These are phyloP conservation scores for Fusarium torulosum DNA, from an alignment of 2,329 filamentous ascomycete species.

Conservation along the genomic window DNA sequence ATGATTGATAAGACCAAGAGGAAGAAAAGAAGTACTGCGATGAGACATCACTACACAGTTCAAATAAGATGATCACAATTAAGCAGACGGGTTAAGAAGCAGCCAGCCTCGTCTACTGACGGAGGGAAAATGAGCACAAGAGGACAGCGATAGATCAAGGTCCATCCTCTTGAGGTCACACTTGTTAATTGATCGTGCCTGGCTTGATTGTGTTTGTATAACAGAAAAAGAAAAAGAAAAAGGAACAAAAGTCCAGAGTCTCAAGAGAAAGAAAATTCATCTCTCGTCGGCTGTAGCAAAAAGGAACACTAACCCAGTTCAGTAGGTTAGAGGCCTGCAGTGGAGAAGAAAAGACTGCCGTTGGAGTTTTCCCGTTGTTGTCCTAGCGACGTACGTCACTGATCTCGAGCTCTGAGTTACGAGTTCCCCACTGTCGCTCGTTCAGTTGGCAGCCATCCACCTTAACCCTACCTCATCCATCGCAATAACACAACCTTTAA, in stretches of 20 bases:
- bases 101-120: slow-evolving; percentile 13
- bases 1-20: slow-evolving; percentile 2
- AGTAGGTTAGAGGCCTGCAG: slow-evolving; percentile 13
- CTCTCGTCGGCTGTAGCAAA: slow-evolving; percentile 23
- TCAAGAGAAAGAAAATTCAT: slow-evolving; percentile 29
- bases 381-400: slow-evolving; percentile 50
- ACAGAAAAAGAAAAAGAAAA: slow-evolving; percentile 6
- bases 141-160: not conserved
- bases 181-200: slow-evolving; percentile 13
- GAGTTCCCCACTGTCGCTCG: slow-evolving; percentile 13
- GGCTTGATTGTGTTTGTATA: slow-evolving; percentile 4
- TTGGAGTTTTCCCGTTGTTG: slow-evolving; percentile 37
- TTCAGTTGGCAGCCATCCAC: slow-evolving; percentile 2
- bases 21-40: slow-evolving; percentile 12
- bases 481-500: slow-evolving; percentile 6
- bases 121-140: slow-evolving; percentile 3
- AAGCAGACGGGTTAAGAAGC: slow-evolving; percentile 4
- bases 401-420: slow-evolving; percentile 14
- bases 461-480: slow-evolving; percentile 10
- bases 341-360: slow-evolving; percentile 15
- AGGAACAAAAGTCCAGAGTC: not conserved
- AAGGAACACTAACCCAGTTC: slow-evolving; percentile 32
- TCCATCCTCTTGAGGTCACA: slow-evolving; percentile 2
- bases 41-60: slow-evolving; percentile 16
- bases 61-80: slow-evolving; percentile 25